Conservation (phyloP, 108 stramenopile species). For the Discostella pseudostelligera region DNA sequence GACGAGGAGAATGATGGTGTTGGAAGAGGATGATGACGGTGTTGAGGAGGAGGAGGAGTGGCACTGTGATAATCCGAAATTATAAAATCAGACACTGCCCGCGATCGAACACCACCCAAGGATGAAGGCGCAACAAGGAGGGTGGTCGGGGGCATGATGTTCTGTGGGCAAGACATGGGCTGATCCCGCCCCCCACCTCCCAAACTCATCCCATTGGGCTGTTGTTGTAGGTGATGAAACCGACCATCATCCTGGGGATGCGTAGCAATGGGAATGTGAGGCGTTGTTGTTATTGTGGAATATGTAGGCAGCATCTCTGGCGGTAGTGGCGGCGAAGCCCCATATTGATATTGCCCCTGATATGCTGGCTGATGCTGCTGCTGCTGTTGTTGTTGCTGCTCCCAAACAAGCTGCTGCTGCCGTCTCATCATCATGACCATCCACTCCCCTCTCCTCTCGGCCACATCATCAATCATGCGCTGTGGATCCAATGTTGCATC, state of each 20-base stretch:
- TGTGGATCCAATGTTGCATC: conserved; percentile 39
- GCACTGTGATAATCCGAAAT: conserved; percentile 38
- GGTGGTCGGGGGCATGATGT: not conserved
- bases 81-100: conserved; percentile 39
- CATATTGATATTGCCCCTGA: conserved; percentile 1
- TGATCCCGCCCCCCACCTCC: not conserved
- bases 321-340: conserved; percentile 1
- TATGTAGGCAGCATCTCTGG: not conserved
- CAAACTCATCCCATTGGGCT: not conserved
- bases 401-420: conserved; percentile 1
- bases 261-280: not conserved
- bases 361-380: conserved; percentile 18
- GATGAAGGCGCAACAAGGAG: too few species aligned
- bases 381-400: not conserved
- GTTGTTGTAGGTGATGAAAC: not conserved
- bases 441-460: conserved; percentile 16
- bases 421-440: not conserved
- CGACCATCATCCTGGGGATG: not conserved
- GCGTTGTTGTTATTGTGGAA: not conserved
- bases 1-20: too few species aligned
- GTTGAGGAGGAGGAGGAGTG: conserved; percentile 19
- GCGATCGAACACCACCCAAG: not conserved
- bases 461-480: conserved; percentile 20
- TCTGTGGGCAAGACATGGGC: conserved; percentile 6
- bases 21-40: conserved; percentile 7